Conservation (phyloP, 202 grass and related monocot genomes). For the Schoenoplectus tabernaemontani region DNA sequence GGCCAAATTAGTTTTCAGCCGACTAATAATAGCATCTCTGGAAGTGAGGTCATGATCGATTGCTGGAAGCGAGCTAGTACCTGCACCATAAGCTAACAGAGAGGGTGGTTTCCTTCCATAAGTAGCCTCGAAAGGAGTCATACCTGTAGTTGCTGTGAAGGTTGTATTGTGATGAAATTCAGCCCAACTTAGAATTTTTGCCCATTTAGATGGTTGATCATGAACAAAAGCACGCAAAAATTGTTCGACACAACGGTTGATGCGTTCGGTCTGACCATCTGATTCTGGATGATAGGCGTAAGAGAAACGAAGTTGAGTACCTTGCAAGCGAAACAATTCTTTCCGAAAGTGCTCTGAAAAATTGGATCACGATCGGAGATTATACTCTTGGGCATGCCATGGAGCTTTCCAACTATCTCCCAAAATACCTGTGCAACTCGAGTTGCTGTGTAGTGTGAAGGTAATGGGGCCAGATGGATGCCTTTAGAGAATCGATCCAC, state of each 20-base stretch:
- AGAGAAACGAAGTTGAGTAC: too few relatives aligned
- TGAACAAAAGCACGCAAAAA: too few relatives aligned
- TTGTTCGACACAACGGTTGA: too few relatives aligned
- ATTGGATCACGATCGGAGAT: background rate
- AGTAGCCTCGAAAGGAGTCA: background rate
- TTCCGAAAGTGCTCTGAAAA: background rate
- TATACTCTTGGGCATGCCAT: background rate
- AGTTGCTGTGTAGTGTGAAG: background rate
- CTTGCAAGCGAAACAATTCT: too few relatives aligned
- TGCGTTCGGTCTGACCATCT: too few relatives aligned
- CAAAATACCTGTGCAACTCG: background rate
- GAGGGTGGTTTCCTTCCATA: background rate
- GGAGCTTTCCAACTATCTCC: background rate
- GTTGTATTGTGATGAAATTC: too few relatives aligned
- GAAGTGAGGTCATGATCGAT: background rate
- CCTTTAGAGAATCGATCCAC: background rate
- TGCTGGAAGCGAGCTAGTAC: background rate
- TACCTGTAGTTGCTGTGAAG: too few relatives aligned
- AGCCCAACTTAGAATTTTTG: too few relatives aligned
- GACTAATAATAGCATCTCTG: background rate
- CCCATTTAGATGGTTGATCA: too few relatives aligned
- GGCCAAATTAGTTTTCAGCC: too few relatives aligned
- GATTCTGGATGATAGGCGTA: too few relatives aligned
- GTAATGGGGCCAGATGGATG: background rate
- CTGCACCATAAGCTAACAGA: background rate